phyloP scores from a whole-genome alignment of 1,284 basidiomycete species.

The Rhodotorula glutinis region DNA sequence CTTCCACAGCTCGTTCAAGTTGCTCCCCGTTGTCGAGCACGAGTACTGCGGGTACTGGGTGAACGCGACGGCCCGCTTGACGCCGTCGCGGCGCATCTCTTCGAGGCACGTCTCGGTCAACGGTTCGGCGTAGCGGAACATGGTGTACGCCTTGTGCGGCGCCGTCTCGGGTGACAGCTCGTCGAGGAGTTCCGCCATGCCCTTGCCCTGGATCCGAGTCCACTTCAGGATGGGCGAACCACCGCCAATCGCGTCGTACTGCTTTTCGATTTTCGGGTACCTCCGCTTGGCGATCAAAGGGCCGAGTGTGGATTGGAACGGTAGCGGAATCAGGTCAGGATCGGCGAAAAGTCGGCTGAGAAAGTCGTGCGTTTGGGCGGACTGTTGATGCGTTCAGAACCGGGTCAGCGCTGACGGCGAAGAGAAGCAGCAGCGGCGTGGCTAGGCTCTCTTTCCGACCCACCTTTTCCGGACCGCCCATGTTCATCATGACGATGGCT shows the following conservation, averaged over 20 bases:
- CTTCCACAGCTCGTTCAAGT: conserved; percentile 84
- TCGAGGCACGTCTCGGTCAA: conserved; percentile 78
- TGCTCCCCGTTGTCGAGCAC: conserved; percentile 96
- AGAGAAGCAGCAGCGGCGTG: too few species aligned
- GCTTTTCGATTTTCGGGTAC: conserved; percentile 91
- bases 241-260: conserved; percentile 92
- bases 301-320: conserved; percentile 82
- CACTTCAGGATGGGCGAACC: conserved; percentile 96
- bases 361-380: conserved; percentile 58
- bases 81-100: conserved; percentile 86
- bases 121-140: conserved; percentile 85
- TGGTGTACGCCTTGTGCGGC: conserved; percentile 93
- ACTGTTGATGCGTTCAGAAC: too few species aligned
- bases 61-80: conserved; percentile 89
- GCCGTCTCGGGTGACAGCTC: conserved; percentile 88
- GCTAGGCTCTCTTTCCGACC: too few species aligned
- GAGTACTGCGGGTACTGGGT: conserved; percentile 99
- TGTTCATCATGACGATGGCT: conserved; percentile 97
- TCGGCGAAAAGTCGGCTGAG: conserved; percentile 92
- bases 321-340: conserved; percentile 91
- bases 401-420: too few species aligned
- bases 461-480: conserved; percentile 94
- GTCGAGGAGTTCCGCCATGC: conserved; percentile 86
- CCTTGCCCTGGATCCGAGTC: conserved; percentile 82
- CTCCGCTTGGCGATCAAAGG: conserved; percentile 85